Evolutionary conservation across 352 stramenopile genomes (phyloP), one percentile per base, ranked within the genome.

Genomic region (Chrysophaeum taylorii): DNA sequence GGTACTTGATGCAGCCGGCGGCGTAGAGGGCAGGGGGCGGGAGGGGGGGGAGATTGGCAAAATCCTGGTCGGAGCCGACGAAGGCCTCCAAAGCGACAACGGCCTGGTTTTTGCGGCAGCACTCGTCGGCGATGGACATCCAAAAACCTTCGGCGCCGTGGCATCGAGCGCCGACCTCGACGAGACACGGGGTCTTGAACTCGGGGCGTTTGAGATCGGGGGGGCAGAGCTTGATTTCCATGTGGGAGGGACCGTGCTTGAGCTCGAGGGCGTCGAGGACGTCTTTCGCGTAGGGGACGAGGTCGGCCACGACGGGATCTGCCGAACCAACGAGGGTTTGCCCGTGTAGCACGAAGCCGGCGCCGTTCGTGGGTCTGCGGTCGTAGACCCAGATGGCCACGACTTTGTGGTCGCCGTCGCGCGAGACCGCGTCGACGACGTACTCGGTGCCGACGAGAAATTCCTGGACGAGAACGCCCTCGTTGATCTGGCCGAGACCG

Each of bases 161-260:
- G 75, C 89, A 95, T n/a, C 93, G 87, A 42, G 91, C 91, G 52
- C 93, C 94, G 57, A 97, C 92, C 75, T 97, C 92, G 35, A 98
- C 94, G 31, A 98, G 80, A 71, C 94, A 94, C 0, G 91, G 91
- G 0, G 12, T 84, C 1, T 83, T 69, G 29, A 85, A 81, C 27
- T 83, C 72, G 74, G 85, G 73, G 14, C n/a, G n/a, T n/a, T n/a
- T n/a, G n/a, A n/a, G n/a, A n/a, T n/a, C n/a, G n/a, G n/a, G n/a
- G n/a, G n/a, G n/a, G n/a, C n/a, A n/a, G n/a, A n/a, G n/a, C n/a
- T n/a, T n/a, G n/a, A n/a, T n/a, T n/a, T n/a, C n/a, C 71, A 54
- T 76, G 66, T 85, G 79, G 5, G 78, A 81, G 4, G 80, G 79
- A 12, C 82, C 82, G 43, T 84, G 73, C 31, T 76, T 70, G 21